Conservation (phyloP, 208 protist genomes). For the Trypanosoma theileri region DNA sequence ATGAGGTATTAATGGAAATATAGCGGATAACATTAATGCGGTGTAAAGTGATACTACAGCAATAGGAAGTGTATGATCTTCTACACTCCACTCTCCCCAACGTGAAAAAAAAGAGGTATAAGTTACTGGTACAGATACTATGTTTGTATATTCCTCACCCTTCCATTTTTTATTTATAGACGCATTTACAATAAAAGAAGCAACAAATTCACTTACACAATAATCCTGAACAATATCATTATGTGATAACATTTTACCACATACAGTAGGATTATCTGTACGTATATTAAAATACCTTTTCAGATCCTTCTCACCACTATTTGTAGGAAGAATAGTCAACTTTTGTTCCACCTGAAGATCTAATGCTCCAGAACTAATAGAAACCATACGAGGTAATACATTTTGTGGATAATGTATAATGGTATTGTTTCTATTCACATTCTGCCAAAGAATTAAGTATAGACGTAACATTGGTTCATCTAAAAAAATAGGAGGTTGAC, state of each 20-base stretch:
- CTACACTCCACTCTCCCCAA: conserved; percentile 14
- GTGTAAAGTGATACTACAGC: conserved; percentile 15
- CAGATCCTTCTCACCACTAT: neutral
- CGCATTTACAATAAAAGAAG: conserved; percentile 15
- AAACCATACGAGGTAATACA: conserved; percentile 7
- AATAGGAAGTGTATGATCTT: conserved; percentile 1
- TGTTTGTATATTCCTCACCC: neutral
- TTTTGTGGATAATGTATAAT: neutral
- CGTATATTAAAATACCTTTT: conserved; percentile 14
- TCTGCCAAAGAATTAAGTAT: conserved; percentile 30
- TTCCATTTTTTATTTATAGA: neutral
- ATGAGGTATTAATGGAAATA: neutral
- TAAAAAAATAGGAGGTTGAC: conserved; percentile 45
- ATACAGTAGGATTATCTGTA: conserved; percentile 34
- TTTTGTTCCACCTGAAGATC: conserved; percentile 45
- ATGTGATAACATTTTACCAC: conserved; percentile 37
- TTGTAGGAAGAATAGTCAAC: conserved; percentile 22
- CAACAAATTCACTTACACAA: conserved; percentile 33
- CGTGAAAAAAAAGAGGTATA: neutral
- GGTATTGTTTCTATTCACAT: neutral
- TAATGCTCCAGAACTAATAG: conserved; percentile 45
- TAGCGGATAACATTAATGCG: conserved; percentile 5
- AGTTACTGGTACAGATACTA: neutral
- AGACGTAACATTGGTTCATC: conserved; percentile 40
- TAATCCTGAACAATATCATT: conserved; percentile 39